These are phyloP conservation scores for Candida wancherniae DNA, from an alignment of 805 yeast genomes.

Conservation along the genomic window DNA sequence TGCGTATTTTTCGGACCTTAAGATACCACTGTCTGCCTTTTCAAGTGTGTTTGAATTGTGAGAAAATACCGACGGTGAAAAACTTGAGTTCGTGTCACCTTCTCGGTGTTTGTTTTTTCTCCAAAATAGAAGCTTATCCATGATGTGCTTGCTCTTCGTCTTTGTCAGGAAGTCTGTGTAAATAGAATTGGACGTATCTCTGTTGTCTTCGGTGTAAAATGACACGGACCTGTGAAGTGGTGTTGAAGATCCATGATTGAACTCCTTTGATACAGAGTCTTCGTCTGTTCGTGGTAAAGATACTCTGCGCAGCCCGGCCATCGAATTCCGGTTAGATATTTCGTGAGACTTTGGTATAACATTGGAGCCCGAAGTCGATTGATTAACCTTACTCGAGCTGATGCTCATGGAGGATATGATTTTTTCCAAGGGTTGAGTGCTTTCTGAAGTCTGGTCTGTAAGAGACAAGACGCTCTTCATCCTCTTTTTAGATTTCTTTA, in stretches of 20 bases:
- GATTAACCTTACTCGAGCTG: conserved; percentile 19
- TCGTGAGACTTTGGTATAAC: conserved; percentile 7
- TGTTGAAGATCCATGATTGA: background rate
- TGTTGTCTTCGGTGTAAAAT: conserved; percentile 19
- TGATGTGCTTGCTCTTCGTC: conserved; percentile 21
- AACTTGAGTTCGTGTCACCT: background rate
- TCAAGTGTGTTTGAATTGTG: conserved; percentile 2
- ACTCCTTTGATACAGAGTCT: background rate
- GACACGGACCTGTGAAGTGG: conserved; percentile 19
- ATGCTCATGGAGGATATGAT: conserved; percentile 35
- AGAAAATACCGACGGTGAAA: conserved; percentile 2
- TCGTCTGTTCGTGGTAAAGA: background rate
- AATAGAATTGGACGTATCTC: conserved; percentile 3
- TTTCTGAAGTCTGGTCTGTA: conserved; percentile 23
- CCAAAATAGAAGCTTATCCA: conserved; percentile 38
- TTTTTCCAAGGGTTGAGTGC: conserved; percentile 34
- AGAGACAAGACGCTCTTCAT: conserved; percentile 35
- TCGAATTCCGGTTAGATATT: background rate
- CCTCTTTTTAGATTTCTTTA: conserved; percentile 27
- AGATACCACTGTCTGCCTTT: conserved; percentile 4
- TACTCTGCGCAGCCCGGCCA: conserved; percentile 1
- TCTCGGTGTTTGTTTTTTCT: conserved; percentile 18
- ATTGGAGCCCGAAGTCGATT: conserved; percentile 6
- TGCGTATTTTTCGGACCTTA: background rate
- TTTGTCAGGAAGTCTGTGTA: conserved; percentile 11